phyloP scores from a whole-genome alignment of 352 stramenopile species.

The Globisporangium cylindrosporum region DNA sequence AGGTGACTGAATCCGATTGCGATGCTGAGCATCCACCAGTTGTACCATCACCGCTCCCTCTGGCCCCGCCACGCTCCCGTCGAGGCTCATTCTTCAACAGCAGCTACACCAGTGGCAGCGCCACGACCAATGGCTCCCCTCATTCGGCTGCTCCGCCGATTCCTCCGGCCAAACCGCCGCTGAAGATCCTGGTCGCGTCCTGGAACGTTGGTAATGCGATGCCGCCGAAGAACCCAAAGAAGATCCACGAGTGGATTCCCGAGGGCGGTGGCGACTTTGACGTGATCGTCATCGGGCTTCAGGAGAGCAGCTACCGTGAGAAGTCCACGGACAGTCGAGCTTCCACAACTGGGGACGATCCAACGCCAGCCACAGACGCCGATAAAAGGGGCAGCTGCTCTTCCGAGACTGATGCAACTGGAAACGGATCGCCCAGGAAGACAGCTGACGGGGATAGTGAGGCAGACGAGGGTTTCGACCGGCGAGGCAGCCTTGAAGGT shows the following conservation, averaged over 20 bases:
- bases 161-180: conserved; percentile 1
- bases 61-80: neutral
- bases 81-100: conserved; percentile 12
- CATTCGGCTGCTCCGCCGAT: neutral
- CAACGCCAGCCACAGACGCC: neutral
- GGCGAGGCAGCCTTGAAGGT: neutral
- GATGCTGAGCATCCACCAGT: neutral
- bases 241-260: conserved; percentile 72
- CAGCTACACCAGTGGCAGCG: neutral
- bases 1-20: neutral
- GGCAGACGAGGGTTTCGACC: conserved; percentile 20
- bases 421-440: neutral
- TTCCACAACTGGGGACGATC: too few relatives aligned
- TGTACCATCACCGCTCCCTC: neutral
- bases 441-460: conserved; percentile 20
- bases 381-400: neutral
- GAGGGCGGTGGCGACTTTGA: conserved; percentile 76
- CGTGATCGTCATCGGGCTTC: conserved; percentile 77
- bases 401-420: neutral
- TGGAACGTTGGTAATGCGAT: conserved; percentile 89
- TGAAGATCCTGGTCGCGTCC: conserved; percentile 65
- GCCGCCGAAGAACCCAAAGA: conserved; percentile 51
- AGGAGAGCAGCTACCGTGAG: conserved; percentile 80
- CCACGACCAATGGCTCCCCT: neutral
- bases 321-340: conserved; percentile 21